Base-by-base conservation (phyloP, 1,284 basidiomycete genomes). In the Ganoderma boninense region DNA sequence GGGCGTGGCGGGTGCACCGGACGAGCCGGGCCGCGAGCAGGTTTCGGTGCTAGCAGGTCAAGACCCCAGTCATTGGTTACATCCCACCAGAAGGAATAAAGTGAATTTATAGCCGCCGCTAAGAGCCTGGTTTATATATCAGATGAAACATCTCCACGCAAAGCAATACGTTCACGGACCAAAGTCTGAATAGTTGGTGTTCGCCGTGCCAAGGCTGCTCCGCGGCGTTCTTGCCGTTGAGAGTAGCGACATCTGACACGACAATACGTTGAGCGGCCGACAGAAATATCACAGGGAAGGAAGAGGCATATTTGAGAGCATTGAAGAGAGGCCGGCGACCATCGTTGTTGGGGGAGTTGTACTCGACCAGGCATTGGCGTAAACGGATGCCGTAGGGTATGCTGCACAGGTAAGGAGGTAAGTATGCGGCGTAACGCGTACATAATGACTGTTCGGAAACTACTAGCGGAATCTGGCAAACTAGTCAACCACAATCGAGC, bases 81-180 rank as follows among this genome's bases (percentile, higher is more conserved):
- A 81, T 99, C 98, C 98, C 98, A 99, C 95, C 96, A 99, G 81
- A 98, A 99, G 7, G 96, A 97, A 82, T 96, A 99, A 59, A 95
- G 81, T 1, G 97, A 97, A 81, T 99, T 99, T 76, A 98, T 81
- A 18, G 89, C 86, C 35, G 96, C 97, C 14, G 93, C 89, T 32
- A 97, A 81, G 18, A 98, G 81, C 98, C 96, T 97, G 64, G 18
- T 65, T 0, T 16, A 29, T 13, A 35, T 18, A 38, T 67, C 32
- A 40, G 11, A n/a, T 23, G 10, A 40, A n/a, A 35, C n/a, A 43
- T n/a, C 20, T 5, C 13, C 32, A 1, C 64, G n/a, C 14, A 42
- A 43, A 8, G 40, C 23, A 14, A 13, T 20, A 20, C 23, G 26
- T 38, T 40, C 4, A 81, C 89, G 76, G 77, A 95, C 95, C 97